phyloP scores from a whole-genome alignment of 805 yeast genomes.

The Wickerhamiella brachini region DNA sequence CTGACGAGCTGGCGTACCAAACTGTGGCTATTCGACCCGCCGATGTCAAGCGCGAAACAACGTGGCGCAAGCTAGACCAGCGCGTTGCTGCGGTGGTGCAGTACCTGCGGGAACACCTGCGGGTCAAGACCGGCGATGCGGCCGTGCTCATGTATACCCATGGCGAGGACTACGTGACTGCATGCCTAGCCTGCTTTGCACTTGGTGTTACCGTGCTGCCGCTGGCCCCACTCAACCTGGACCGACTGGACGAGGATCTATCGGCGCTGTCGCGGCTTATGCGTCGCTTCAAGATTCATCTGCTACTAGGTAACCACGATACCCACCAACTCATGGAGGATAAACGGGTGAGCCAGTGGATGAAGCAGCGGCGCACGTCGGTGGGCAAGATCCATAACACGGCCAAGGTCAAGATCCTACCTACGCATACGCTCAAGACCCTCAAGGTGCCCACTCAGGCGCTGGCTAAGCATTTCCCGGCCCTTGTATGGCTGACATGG shows the following conservation, averaged over 20 bases:
- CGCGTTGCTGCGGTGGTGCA: constrained; percentile 62
- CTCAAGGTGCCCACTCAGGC: constrained; percentile 14
- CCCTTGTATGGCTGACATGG: constrained; percentile 54
- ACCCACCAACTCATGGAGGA: constrained; percentile 55
- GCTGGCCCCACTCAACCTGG: constrained; percentile 52
- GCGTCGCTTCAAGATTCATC: constrained; percentile 55
- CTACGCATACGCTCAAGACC: constrained; percentile 19
- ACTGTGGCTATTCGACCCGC: constrained; percentile 31
- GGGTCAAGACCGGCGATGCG: constrained; percentile 51
- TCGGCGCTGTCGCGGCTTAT: constrained; percentile 50
- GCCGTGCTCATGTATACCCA: constrained; percentile 76
- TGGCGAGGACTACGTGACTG: constrained; percentile 72
- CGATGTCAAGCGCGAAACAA: constrained; percentile 32
- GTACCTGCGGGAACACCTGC: constrained; percentile 53
- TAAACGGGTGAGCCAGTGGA: constrained; percentile 45
- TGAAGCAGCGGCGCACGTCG: constrained; percentile 33
- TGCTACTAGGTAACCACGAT: constrained; percentile 66
- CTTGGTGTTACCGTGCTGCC: constrained; percentile 74
- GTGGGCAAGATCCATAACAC: constrained; percentile 54
- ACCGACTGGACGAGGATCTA: constrained; percentile 58
- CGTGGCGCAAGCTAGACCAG: constrained; percentile 76
- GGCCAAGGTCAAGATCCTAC: constrained; percentile 34
- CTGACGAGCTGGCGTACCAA: constrained; percentile 66
- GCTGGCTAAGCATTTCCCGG: constrained; percentile 31
- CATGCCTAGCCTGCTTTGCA: constrained; percentile 73